Conservation (phyloP, 1,139 yeast genomes). For the Eremothecium cymbalariae region DNA sequence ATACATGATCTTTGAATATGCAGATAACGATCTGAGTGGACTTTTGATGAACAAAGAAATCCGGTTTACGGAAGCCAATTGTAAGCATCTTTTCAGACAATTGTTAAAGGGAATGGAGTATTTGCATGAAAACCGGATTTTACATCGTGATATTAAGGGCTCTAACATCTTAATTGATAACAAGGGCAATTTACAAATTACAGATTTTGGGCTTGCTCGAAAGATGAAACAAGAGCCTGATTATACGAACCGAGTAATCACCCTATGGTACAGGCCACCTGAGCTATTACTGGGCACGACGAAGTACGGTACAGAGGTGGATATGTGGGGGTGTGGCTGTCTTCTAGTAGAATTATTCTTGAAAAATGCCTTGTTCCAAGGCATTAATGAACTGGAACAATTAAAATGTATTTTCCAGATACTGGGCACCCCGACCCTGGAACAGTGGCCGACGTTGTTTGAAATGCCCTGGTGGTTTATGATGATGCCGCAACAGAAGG, state of each 20-base stretch:
- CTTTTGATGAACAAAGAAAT: slow-evolving; percentile 71
- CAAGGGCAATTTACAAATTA: slow-evolving; percentile 69
- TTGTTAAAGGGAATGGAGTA: slow-evolving; percentile 73
- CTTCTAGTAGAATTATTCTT: slow-evolving; percentile 73
- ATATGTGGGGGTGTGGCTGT: slow-evolving; percentile 97
- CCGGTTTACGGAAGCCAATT: slow-evolving; percentile 52
- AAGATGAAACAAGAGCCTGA: slow-evolving; percentile 47
- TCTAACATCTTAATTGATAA: slow-evolving; percentile 75
- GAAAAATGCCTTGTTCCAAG: slow-evolving; percentile 72
- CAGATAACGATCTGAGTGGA: slow-evolving; percentile 91
- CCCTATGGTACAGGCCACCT: slow-evolving; percentile 97
- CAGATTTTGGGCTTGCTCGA: slow-evolving; percentile 93
- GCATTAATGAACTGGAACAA: slow-evolving; percentile 82
- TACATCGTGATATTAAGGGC: slow-evolving; percentile 93
- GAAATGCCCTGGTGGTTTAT: slow-evolving; percentile 89
- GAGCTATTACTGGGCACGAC: slow-evolving; percentile 87
- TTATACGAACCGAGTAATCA: slow-evolving; percentile 89
- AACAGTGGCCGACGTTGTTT: slow-evolving; percentile 72
- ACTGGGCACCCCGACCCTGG: slow-evolving; percentile 77
- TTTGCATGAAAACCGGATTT: slow-evolving; percentile 67
- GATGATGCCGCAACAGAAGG: slow-evolving; percentile 46
- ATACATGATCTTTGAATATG: slow-evolving; percentile 86
- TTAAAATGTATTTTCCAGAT: slow-evolving; percentile 64
- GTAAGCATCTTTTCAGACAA: slow-evolving; percentile 71
- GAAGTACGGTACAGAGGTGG: slow-evolving; percentile 82